Evolutionary conservation across 2,329 filamentous ascomycete genomes (phyloP), one percentile per base, ranked within the genome.

Genomic region (Leptographium radiaticola): DNA sequence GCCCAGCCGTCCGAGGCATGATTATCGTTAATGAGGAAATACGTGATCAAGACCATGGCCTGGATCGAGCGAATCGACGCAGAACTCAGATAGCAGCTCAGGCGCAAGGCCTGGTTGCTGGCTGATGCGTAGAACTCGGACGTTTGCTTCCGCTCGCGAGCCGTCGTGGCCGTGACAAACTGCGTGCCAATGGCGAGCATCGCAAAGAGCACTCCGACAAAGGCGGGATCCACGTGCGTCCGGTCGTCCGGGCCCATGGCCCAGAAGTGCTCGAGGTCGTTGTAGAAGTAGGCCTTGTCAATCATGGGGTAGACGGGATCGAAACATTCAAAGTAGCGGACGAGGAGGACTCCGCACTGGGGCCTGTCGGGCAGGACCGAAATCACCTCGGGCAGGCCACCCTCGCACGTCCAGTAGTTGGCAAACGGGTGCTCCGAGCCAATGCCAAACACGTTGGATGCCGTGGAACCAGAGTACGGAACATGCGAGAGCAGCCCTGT

Each of bases 1-100:
- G 86, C 83, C 82, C 86, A 91, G 1, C 86, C 87, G 64, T 91
- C 87, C 0, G 84, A 87, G 5, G 86, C 86, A 61, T 90, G 86
- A 61, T 89, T 89, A 66, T 91, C 86, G 62, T 91, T 91, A 71
- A 90, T 89, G 39, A 91, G 72, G 61, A 91, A 91, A 63, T 90
- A 90, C 0, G 82, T 83, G 56, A 89, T 81, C n/a, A 91, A 68
- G 0, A 89, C 83, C 86, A 90, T 90, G 46, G 87, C 81, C 66
- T 89, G 85, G 36, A 90, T 80, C 1, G 85, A 86, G 30, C 81
- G 74, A 50, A 89, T 74, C 0, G 84, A 87, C 2, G 86, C 84
- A 46, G 80, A 81, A 65, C 86, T 89, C 4, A 90, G 74, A 61
- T 89, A 91, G 0, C 84, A 88, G 54, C 81, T 84, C 62, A 89